These are phyloP conservation scores for Globisporangium ultimum DNA, from an alignment of 352 stramenopile species.

Conservation along the genomic window DNA sequence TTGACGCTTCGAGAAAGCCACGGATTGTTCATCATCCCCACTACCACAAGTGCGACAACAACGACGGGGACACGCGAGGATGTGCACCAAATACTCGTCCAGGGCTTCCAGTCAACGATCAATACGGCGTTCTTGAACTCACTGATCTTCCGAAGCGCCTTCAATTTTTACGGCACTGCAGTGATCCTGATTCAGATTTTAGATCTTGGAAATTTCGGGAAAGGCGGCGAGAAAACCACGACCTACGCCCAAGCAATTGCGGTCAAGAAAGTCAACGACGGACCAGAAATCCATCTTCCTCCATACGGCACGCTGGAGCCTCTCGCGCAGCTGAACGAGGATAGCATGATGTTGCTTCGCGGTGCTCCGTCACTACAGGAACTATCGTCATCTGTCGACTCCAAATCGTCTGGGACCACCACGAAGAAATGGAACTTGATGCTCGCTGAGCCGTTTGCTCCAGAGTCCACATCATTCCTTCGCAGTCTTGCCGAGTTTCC, in stretches of 20 bases:
- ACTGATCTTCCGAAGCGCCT: constrained; percentile 29
- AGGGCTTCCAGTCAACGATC: constrained; percentile 25
- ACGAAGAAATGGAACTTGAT: constrained; percentile 25
- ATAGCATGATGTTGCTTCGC: constrained; percentile 30
- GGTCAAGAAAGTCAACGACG: constrained; percentile 33
- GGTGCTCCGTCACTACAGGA: constrained; percentile 26
- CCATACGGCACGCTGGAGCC: constrained; percentile 30
- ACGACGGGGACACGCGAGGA: not conserved
- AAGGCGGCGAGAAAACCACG: constrained; percentile 14
- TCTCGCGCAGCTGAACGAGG: constrained; percentile 38
- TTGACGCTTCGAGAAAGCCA: constrained; percentile 3
- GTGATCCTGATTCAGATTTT: constrained; percentile 41
- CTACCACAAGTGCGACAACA: not conserved
- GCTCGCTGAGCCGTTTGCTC: constrained; percentile 17
- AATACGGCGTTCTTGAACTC: constrained; percentile 34
- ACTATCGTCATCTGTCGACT: constrained; percentile 1
- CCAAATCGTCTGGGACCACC: not conserved
- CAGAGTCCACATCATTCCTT: constrained; percentile 24
- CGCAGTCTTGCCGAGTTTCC: constrained; percentile 15
- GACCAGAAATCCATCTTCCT: constrained; percentile 36
- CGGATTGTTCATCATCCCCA: constrained; percentile 12
- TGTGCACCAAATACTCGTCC: constrained; percentile 14
- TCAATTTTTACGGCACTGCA: constrained; percentile 28
- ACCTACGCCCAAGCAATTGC: constrained; percentile 34
- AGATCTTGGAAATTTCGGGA: constrained; percentile 37